phyloP scores from a whole-genome alignment of 441 rosid genomes.

The Melastoma candidum region DNA sequence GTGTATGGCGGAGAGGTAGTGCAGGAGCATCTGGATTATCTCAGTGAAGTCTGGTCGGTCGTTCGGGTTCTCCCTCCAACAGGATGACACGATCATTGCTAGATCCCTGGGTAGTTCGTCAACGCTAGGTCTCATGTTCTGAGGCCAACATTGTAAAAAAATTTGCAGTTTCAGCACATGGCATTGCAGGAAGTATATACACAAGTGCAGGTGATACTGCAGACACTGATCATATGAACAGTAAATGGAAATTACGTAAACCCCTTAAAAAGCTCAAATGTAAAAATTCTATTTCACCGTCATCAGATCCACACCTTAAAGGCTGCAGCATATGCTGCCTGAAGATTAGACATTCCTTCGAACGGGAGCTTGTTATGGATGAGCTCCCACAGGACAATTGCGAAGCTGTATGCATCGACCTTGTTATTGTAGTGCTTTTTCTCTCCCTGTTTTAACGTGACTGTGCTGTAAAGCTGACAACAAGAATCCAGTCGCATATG shows the following conservation, averaged over 20 bases:
- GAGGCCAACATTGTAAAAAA: constrained; percentile 15
- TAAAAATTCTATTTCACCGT: neutral
- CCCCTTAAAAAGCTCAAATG: too few relatives aligned
- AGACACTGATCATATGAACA: neutral
- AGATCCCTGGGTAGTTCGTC: constrained; percentile 65
- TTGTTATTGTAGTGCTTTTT: constrained; percentile 91
- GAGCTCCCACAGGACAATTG: constrained; percentile 93
- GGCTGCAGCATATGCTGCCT: constrained; percentile 98
- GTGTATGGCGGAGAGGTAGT: constrained; percentile 43
- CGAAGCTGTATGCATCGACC: constrained; percentile 93
- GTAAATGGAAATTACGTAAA: neutral
- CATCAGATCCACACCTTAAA: constrained; percentile 51
- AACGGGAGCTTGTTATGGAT: constrained; percentile 88
- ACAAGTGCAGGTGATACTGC: too few relatives aligned
- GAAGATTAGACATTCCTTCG: constrained; percentile 98
- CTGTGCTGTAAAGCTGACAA: constrained; percentile 86
- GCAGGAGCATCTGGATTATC: constrained; percentile 77
- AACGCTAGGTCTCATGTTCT: constrained; percentile 85
- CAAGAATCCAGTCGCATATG: neutral
- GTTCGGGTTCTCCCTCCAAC: constrained; percentile 94
- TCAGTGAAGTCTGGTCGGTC: constrained; percentile 71
- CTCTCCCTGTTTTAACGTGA: constrained; percentile 90
- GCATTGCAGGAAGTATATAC: neutral
- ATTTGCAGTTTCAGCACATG: neutral
- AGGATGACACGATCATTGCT: constrained; percentile 65